Percentiles rank a stretch among this genome's conserved stretches.
Conservation (phyloP, 202 grass and related monocot genomes). For the Hordeum pubiflorum region DNA sequence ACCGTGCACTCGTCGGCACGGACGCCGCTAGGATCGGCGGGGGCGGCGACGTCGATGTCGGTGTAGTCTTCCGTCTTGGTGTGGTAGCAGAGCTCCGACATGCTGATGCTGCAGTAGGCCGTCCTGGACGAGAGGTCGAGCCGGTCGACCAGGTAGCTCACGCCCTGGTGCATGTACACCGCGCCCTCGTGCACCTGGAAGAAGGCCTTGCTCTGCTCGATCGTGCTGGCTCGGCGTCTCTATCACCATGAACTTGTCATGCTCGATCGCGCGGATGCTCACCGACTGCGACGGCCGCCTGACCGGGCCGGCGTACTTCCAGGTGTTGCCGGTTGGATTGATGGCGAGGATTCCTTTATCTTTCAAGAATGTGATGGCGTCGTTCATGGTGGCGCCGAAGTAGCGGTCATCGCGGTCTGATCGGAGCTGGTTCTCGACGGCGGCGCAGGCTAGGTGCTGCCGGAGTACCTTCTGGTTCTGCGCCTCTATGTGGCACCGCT, state of each 20-base stretch:
- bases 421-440: conserved; percentile 43
- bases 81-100: conserved; percentile 58
- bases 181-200: conserved; percentile 68
- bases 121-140: conserved; percentile 42
- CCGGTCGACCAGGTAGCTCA: conserved; percentile 47
- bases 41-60: conserved; percentile 33
- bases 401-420: conserved; percentile 47
- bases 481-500: conserved; percentile 59
- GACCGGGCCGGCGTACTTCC: conserved; percentile 44
- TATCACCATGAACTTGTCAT: conserved; percentile 45
- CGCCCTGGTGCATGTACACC: conserved; percentile 64
- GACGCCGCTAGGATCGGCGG: conserved; percentile 21
- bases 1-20: conserved; percentile 42
- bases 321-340: conserved; percentile 9
- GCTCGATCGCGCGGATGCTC: conserved; percentile 54
- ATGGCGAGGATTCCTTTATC: background rate
- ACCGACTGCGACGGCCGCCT: conserved; percentile 13
- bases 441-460: conserved; percentile 63
- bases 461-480: conserved; percentile 52
- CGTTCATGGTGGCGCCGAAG: conserved; percentile 33
- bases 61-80: conserved; percentile 59
- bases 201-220: conserved; percentile 65
- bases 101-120: conserved; percentile 34
- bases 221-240: background rate
- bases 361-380: conserved; percentile 25